Conservation (phyloP, 768 basidiomycete species). For the Leccinum rimulosum region DNA sequence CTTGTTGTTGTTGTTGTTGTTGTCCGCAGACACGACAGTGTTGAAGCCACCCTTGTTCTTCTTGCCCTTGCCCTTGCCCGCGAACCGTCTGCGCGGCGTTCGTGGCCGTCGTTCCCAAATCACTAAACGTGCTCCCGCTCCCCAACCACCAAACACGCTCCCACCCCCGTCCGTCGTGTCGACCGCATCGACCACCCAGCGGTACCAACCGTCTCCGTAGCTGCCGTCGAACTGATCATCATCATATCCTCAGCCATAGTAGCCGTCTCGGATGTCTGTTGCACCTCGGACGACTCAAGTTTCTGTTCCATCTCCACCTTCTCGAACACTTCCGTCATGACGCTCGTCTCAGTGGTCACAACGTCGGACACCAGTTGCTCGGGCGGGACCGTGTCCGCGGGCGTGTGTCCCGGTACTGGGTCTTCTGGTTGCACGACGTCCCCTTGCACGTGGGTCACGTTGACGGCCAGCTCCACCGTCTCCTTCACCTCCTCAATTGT, state of each 20-base stretch:
- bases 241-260: not conserved
- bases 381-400: conserved; percentile 27
- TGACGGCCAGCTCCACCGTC: conserved; percentile 7
- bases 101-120: not conserved
- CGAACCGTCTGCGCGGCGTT: conserved; percentile 3
- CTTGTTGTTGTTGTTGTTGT: not conserved
- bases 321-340: not conserved
- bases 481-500: not conserved
- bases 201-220: too few relatives aligned
- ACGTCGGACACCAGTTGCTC: conserved; percentile 12
- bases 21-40: too few relatives aligned
- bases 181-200: not conserved
- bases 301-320: conserved; percentile 2
- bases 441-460: conserved; percentile 10
- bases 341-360: not conserved
- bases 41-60: not conserved
- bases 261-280: conserved; percentile 3
- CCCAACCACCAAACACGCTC: not conserved
- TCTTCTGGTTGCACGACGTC: conserved; percentile 1
- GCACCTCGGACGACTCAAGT: conserved; percentile 7
- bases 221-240: too few relatives aligned
- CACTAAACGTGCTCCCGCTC: not conserved
- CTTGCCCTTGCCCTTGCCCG: not conserved
- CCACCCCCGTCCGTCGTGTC: not conserved
- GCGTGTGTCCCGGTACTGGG: conserved; percentile 19